Base-by-base conservation (phyloP, 73 alveolate species). In the Uronychia setigera region DNA sequence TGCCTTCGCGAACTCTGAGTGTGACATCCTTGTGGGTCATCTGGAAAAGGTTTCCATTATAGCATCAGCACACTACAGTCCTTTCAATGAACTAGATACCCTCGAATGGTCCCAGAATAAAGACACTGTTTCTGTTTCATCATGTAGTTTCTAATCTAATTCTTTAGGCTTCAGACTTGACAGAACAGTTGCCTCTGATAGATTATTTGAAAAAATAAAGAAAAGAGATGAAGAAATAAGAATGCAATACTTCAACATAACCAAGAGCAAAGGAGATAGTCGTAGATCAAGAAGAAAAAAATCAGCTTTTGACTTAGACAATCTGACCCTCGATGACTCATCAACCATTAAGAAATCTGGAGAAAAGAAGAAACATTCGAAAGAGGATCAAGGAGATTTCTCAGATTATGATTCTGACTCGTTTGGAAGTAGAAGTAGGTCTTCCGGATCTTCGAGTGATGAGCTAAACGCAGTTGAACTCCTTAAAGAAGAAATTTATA, bases 1-100 rank as follows among this genome's bases (percentile, higher is more conserved):
- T 1, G 46, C 85, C 79, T 90, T 90, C 80, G 46, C 83, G 11
- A 90, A 90, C 79, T 32, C 74, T 1, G 78, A 74, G 25, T 85
- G 86, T 14, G 95, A 90, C 60, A 32, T 90, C 28, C 84, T 90
- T 32, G 90, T 90, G 1, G 95, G 95, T 28, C 95, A 90, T 34
- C 87, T 59, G 13, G 86, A 84, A 29, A 88, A 88, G 32, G 94
- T 88, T 32, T 74, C 88, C 26, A 78, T 59, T 0, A 87, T 88
- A n/a, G 25, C 33, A n/a, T 88, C 91, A 27, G 29, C 59, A 19
- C 87, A 78, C 78, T 88, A 88, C 81, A 82, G 46, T 79, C 94
- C 94, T 11, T 46, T 46, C 67, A 5, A 46, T 5, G 67, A 46
- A 11, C 67, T 46, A 5, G 19, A 46, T 19, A 46, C 67, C 5